phyloP scores from a whole-genome alignment of 2,329 filamentous ascomycete genomes.

The Dothideomycetes sp. region DNA sequence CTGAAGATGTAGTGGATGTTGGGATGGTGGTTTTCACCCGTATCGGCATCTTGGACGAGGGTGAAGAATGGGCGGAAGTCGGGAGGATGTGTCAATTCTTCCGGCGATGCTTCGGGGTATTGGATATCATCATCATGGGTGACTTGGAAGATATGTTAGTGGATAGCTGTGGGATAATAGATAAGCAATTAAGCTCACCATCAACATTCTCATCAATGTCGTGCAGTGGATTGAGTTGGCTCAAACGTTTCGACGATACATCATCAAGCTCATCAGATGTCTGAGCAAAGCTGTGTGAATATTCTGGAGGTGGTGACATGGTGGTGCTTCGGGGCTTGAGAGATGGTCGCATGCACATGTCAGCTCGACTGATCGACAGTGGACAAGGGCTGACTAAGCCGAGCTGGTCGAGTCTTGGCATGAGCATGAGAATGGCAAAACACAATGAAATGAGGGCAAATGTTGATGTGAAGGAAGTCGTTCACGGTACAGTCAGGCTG shows the following conservation, averaged over 20 bases:
- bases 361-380: neutral
- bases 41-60: slow-evolving; percentile 65
- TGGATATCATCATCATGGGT: slow-evolving; percentile 2
- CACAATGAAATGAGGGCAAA: too few species aligned
- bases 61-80: slow-evolving; percentile 76
- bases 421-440: slow-evolving; percentile 2
- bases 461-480: too few species aligned
- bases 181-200: neutral
- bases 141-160: too few species aligned
- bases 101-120: slow-evolving; percentile 6
- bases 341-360: too few species aligned
- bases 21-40: slow-evolving; percentile 68
- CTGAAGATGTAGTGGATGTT: slow-evolving; percentile 85
- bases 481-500: neutral
- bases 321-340: too few species aligned
- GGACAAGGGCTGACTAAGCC: slow-evolving; percentile 5
- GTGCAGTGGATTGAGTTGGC: neutral
- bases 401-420: neutral
- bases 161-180: neutral
- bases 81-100: slow-evolving; percentile 25
- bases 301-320: neutral
- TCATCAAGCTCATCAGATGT: neutral
- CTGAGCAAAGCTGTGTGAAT: slow-evolving; percentile 4
- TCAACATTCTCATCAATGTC: neutral
- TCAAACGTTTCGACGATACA: neutral